Evolutionary conservation across 805 yeast genomes (phyloP).

Genomic region (Ogataea ganodermae): DNA sequence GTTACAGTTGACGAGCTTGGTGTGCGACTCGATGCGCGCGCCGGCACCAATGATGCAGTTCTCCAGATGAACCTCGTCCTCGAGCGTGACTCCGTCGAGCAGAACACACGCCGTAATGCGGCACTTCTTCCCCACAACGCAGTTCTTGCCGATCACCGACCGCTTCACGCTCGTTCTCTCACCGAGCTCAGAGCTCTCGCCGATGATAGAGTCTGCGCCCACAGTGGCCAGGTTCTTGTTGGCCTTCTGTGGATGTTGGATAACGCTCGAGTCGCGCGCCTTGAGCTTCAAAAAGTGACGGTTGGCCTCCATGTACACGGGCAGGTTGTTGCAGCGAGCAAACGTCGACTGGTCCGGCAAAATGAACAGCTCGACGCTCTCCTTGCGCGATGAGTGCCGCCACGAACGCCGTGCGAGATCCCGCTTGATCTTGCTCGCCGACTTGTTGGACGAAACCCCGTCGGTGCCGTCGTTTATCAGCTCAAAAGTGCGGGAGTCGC

Average conservation of each 20-base stretch:
- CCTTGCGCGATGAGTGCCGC: slow-evolving; percentile 65
- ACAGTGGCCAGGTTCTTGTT: slow-evolving; percentile 64
- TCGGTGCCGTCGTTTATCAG: slow-evolving; percentile 45
- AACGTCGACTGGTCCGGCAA: slow-evolving; percentile 72
- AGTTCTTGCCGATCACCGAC: slow-evolving; percentile 73
- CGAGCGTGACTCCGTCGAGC: slow-evolving; percentile 68
- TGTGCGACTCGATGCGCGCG: slow-evolving; percentile 64
- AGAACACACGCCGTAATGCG: slow-evolving; percentile 85
- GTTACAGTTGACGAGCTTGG: slow-evolving; percentile 74
- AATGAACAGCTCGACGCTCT: slow-evolving; percentile 67
- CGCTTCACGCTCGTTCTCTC: slow-evolving; percentile 87
- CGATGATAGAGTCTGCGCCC: slow-evolving; percentile 86
- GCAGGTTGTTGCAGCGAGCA: slow-evolving; percentile 73
- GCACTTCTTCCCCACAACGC: slow-evolving; percentile 82
- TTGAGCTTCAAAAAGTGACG: slow-evolving; percentile 68
- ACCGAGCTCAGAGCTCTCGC: slow-evolving; percentile 63
- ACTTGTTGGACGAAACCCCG: slow-evolving; percentile 38
- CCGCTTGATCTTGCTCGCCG: slow-evolving; percentile 70
- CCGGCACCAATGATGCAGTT: slow-evolving; percentile 82
- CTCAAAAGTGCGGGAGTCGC: slow-evolving; percentile 53
- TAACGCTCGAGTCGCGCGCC: slow-evolving; percentile 42
- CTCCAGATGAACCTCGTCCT: slow-evolving; percentile 77
- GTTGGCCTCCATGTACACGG: slow-evolving; percentile 88
- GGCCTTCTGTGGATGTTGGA: slow-evolving; percentile 7
- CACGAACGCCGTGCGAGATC: slow-evolving; percentile 91